Percentiles rank a stretch among this genome's conserved stretches.
Conservation (phyloP, 2,329 filamentous ascomycete genomes). For the Colletotrichum limetticola region DNA sequence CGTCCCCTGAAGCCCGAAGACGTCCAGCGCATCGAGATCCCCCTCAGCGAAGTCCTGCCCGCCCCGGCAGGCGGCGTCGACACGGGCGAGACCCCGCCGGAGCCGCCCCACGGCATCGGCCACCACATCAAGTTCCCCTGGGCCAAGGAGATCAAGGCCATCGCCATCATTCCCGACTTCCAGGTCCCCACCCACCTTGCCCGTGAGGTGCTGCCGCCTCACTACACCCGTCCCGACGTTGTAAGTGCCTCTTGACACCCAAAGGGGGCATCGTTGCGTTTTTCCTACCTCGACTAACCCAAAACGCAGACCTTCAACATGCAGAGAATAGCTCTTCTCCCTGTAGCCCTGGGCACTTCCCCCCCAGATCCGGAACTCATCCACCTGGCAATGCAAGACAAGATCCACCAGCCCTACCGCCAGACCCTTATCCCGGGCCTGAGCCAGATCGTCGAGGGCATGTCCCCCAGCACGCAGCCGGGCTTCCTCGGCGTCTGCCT, state of each 20-base stretch:
- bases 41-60: conserved; percentile 91
- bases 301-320: conserved; percentile 82
- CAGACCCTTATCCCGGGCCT: conserved; percentile 91
- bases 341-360: conserved; percentile 87
- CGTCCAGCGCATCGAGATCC: conserved; percentile 90
- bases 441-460: conserved; percentile 88
- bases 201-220: conserved; percentile 82
- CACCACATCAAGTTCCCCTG: conserved; percentile 97
- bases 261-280: no score
- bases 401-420: conserved; percentile 96
- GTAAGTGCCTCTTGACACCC: conserved; percentile 61
- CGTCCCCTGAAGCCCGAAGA: conserved; percentile 92
- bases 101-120: conserved; percentile 91
- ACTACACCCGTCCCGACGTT: conserved; percentile 84
- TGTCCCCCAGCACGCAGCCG: conserved; percentile 87
- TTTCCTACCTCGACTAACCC: background rate
- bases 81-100: conserved; percentile 85
- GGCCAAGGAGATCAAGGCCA: conserved; percentile 94
- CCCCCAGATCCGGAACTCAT: conserved; percentile 94
- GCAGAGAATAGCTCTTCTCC: conserved; percentile 90
- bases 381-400: conserved; percentile 98
- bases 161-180: conserved; percentile 96
- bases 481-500: conserved; percentile 94
- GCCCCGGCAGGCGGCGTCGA: conserved; percentile 90
- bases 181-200: conserved; percentile 95